Conservation (phyloP, 2,329 filamentous ascomycete species). For the Botrytis pseudocinerea region DNA sequence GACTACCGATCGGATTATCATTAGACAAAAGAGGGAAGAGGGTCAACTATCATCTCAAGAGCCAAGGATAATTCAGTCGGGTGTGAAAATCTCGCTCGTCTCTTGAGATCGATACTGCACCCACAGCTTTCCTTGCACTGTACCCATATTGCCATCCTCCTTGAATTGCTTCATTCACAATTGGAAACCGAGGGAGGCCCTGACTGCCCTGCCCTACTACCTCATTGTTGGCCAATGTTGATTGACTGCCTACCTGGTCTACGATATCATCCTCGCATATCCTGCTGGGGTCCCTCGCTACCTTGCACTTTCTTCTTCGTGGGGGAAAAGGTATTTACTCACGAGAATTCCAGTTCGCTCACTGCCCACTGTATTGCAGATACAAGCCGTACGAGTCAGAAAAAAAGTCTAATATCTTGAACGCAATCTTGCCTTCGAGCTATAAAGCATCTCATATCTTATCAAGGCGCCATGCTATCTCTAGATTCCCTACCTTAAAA, state of each 20-base stretch:
- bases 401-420: constrained; percentile 8
- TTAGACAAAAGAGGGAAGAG: constrained; percentile 21
- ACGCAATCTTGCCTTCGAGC: not conserved
- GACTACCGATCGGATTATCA: constrained; percentile 26
- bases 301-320: constrained; percentile 20
- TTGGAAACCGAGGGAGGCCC: not conserved
- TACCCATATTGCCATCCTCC: not conserved
- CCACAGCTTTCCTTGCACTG: not conserved
- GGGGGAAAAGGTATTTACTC: constrained; percentile 19
- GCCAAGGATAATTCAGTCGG: constrained; percentile 1
- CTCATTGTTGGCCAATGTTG: constrained; percentile 5
- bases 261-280: constrained; percentile 21
- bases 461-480: constrained; percentile 12
- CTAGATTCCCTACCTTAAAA: not conserved
- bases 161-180: constrained; percentile 6
- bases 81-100: constrained; percentile 1
- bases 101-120: not conserved
- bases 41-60: constrained; percentile 8
- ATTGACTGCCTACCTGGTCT: constrained; percentile 5
- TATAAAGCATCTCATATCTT: constrained; percentile 10
- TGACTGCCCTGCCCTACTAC: not conserved
- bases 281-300: constrained; percentile 6
- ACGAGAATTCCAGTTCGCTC: constrained; percentile 10
- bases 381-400: constrained; percentile 12
- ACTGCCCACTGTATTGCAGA: not conserved